Conservation (phyloP, 768 basidiomycete species). For the Leucosporidium scottii region DNA sequence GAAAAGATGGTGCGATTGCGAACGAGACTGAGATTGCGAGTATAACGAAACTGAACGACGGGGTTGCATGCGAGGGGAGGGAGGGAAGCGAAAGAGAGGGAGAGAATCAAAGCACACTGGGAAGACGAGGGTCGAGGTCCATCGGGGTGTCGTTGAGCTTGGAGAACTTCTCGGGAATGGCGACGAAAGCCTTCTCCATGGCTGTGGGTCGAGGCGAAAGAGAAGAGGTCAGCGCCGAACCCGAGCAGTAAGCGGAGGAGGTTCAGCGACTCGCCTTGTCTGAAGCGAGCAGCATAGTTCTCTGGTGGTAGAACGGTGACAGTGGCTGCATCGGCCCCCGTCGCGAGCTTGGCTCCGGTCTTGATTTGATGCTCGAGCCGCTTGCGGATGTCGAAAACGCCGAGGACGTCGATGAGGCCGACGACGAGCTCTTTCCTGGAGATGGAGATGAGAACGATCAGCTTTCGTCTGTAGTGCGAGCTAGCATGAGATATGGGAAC, state of each 20-base stretch:
- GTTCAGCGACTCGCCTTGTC: background rate
- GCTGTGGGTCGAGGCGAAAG: background rate
- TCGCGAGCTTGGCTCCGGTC: constrained; percentile 14
- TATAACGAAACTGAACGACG: too few relatives aligned
- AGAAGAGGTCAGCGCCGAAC: background rate
- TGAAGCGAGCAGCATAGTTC: constrained; percentile 22
- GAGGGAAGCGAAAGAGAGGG: background rate
- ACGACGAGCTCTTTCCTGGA: constrained; percentile 10
- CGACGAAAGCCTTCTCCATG: constrained; percentile 20
- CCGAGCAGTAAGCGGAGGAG: background rate
- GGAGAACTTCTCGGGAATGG: constrained; percentile 20
- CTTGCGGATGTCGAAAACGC: constrained; percentile 25
- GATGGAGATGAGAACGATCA: background rate
- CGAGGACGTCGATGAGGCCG: constrained; percentile 22
- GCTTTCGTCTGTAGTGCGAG: background rate
- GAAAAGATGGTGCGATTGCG: too few relatives aligned
- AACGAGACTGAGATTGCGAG: too few relatives aligned
- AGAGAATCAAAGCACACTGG: constrained; percentile 6
- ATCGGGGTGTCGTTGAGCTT: background rate
- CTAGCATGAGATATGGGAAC: too few relatives aligned
- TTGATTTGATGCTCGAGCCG: constrained; percentile 19
- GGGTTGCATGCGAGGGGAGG: too few relatives aligned
- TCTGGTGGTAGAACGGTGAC: constrained; percentile 22
- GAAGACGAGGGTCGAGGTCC: constrained; percentile 15
- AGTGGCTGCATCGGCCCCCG: background rate